These are phyloP conservation scores for Chrysanthemum lavandulifolium DNA, from an alignment of 129 eudicot genomes.

Conservation along the genomic window DNA sequence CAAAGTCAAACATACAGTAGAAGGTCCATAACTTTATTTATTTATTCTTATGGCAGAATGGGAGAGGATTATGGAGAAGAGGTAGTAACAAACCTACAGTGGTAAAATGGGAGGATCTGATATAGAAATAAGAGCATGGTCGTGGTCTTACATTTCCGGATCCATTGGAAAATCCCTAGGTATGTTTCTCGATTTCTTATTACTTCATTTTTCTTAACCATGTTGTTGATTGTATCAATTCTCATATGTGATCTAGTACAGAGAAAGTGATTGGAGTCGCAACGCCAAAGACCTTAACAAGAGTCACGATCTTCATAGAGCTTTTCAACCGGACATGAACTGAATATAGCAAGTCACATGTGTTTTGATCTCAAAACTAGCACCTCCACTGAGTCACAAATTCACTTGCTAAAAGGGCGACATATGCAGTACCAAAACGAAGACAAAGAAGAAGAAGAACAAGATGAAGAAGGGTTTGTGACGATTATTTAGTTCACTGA, in stretches of 20 bases:
- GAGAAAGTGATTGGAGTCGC: too few relatives aligned
- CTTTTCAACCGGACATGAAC: constrained; percentile 71
- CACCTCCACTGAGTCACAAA: constrained; percentile 41
- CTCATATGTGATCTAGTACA: too few relatives aligned
- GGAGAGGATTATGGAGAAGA: constrained; percentile 11
- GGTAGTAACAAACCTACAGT: too few relatives aligned
- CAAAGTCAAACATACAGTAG: not conserved
- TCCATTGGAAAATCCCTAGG: too few relatives aligned
- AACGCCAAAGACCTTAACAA: constrained; percentile 43
- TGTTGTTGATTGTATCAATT: too few relatives aligned
- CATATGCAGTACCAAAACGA: constrained; percentile 42
- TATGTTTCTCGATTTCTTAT: too few relatives aligned
- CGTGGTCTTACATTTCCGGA: too few relatives aligned
- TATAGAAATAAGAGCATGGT: too few relatives aligned
- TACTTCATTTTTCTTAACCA: too few relatives aligned
- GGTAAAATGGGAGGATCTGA: too few relatives aligned
- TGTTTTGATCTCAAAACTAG: constrained; percentile 40
- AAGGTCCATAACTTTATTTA: not conserved
- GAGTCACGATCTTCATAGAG: constrained; percentile 69
- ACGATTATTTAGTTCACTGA: constrained; percentile 69
- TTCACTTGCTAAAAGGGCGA: constrained; percentile 61
- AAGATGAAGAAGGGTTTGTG: constrained; percentile 64
- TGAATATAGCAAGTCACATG: constrained; percentile 43
- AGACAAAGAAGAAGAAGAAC: constrained; percentile 14
- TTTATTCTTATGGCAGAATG: constrained; percentile 41